Evolutionary conservation across 192 early-diverging fungal genomes (phyloP).

Genomic region (Coemansia sp.): DNA sequence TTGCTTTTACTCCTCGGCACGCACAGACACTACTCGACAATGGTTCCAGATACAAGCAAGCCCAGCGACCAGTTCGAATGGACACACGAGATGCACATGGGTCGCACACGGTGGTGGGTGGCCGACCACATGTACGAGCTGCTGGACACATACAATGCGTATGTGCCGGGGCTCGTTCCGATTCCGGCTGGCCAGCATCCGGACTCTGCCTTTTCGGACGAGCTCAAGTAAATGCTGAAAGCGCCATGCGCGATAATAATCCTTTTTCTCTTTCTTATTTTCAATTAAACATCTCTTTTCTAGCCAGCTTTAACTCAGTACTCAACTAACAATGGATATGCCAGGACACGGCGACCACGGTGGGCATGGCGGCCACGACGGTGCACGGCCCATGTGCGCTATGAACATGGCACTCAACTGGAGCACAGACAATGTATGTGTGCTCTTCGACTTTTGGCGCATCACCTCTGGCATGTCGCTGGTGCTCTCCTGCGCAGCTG

Average conservation of each 20-base stretch:
- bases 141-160: conserved; percentile 34
- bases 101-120: conserved; percentile 52
- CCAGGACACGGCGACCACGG: conserved; percentile 54
- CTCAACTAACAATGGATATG: conserved; percentile 47
- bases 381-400: conserved; percentile 52
- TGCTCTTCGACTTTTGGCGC: conserved; percentile 77
- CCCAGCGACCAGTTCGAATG: conserved; percentile 54
- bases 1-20: background rate
- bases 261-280: conserved; percentile 13
- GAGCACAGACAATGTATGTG: conserved; percentile 70
- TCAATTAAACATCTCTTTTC: background rate
- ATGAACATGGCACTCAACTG: conserved; percentile 80
- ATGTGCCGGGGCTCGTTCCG: conserved; percentile 47
- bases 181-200: conserved; percentile 51
- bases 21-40: conserved; percentile 6
- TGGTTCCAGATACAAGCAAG: conserved; percentile 55
- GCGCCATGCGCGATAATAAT: background rate
- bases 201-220: conserved; percentile 47
- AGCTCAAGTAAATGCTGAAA: conserved; percentile 23
- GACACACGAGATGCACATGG: conserved; percentile 53
- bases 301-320: background rate
- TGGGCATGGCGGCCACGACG: conserved; percentile 52
- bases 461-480: conserved; percentile 58
- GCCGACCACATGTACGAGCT: conserved; percentile 57
- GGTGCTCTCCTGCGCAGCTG: conserved; percentile 60